Conservation (phyloP, 2,329 filamentous ascomycete species). For the Curvularia sp. region DNA sequence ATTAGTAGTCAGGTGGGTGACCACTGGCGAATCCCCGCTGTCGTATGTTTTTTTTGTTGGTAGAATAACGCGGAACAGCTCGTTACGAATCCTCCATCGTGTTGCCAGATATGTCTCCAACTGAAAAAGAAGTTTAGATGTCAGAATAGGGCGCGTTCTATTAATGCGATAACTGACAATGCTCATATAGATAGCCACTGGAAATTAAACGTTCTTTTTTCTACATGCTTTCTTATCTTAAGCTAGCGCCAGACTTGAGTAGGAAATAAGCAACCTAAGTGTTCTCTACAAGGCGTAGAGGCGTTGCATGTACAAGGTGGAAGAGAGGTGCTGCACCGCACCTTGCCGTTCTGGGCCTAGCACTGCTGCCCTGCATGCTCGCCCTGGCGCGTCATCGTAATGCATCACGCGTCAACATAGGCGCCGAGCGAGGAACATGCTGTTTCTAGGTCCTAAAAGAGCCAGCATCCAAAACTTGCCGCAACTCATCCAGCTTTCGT, state of each 20-base stretch:
- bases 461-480: background rate
- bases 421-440: background rate
- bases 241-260: no score
- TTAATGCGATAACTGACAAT: background rate
- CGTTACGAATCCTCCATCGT: no score
- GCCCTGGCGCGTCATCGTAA: constrained; percentile 19
- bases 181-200: background rate
- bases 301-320: background rate
- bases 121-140: background rate
- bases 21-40: background rate
- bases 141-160: background rate
- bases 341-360: constrained; percentile 13
- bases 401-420: constrained; percentile 15
- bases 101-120: background rate
- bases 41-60: background rate
- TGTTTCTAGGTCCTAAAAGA: background rate
- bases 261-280: background rate
- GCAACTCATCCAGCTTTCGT: background rate
- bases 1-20: no score
- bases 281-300: background rate
- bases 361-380: background rate
- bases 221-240: no score
- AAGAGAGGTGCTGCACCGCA: background rate
- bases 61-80: background rate
- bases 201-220: background rate